Conservation (phyloP, 805 yeast species). For the Lachancea nothofagi region DNA sequence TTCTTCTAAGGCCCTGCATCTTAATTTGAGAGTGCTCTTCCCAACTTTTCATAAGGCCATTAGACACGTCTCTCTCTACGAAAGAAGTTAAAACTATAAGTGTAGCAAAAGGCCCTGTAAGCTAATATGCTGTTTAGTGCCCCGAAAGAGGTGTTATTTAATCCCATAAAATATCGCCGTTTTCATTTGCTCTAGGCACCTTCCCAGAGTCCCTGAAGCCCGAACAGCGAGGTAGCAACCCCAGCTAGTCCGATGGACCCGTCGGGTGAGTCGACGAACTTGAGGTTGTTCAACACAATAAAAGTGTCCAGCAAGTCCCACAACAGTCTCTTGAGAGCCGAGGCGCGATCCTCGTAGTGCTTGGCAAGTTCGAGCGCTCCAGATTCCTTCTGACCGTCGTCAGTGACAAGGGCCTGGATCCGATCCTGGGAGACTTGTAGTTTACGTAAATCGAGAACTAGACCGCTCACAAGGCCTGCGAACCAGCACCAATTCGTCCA, state of each 20-base stretch:
- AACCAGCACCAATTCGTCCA: slow-evolving; percentile 74
- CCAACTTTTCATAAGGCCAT: too few relatives aligned
- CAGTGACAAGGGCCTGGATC: slow-evolving; percentile 33
- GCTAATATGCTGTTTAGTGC: too few relatives aligned
- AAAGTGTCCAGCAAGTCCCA: slow-evolving; percentile 75
- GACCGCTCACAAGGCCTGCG: slow-evolving; percentile 57
- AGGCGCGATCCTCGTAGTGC: slow-evolving; percentile 40
- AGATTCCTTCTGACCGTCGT: slow-evolving; percentile 33
- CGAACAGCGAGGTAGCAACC: slow-evolving; percentile 70
- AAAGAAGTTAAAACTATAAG: too few relatives aligned
- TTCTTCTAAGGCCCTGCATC: too few relatives aligned
- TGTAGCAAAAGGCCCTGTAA: too few relatives aligned
- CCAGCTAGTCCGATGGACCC: slow-evolving; percentile 84
- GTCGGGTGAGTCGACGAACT: slow-evolving; percentile 58
- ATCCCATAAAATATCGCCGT: neutral
- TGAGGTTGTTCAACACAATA: slow-evolving; percentile 67
- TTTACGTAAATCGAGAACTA: slow-evolving; percentile 54
- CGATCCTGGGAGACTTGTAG: slow-evolving; percentile 40
- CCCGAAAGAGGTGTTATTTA: too few relatives aligned
- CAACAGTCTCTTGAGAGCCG: slow-evolving; percentile 55
- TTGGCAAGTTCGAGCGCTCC: slow-evolving; percentile 31
- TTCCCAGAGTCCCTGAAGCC: slow-evolving; percentile 68
- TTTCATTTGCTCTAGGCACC: slow-evolving; percentile 16
- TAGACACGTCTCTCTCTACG: too few relatives aligned
- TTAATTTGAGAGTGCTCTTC: too few relatives aligned